Percentiles rank a stretch among this genome's conserved stretches.
Conservation (phyloP, 306 rosid species). For the Citrullus colocynthis region DNA sequence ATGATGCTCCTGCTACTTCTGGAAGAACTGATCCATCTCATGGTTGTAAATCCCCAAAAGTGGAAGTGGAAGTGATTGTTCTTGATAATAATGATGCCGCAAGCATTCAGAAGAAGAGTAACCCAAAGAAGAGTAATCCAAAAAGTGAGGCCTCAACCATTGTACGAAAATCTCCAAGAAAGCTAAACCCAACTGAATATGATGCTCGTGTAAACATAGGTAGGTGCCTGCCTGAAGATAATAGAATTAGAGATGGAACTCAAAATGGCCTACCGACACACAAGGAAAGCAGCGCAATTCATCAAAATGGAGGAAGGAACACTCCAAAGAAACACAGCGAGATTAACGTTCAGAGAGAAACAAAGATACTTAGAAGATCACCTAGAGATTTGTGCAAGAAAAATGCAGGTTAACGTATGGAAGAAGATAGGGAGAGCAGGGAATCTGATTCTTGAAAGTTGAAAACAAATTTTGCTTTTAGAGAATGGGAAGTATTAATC, state of each 20-base stretch:
- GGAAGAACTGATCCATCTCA: slow-evolving; percentile 10
- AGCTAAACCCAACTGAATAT: neutral
- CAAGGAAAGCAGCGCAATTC: slow-evolving; percentile 15
- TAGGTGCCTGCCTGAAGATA: slow-evolving; percentile 10
- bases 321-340: slow-evolving; percentile 34
- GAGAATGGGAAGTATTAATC: neutral
- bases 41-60: slow-evolving; percentile 13
- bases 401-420: slow-evolving; percentile 15
- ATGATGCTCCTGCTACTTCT: neutral
- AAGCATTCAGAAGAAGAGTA: slow-evolving; percentile 8
- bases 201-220: slow-evolving; percentile 5
- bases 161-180: slow-evolving; percentile 33
- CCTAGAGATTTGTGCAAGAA: slow-evolving; percentile 47
- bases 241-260: slow-evolving; percentile 11
- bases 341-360: slow-evolving; percentile 14
- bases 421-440: slow-evolving; percentile 9
- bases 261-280: slow-evolving; percentile 8
- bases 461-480: neutral
- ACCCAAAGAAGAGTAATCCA: slow-evolving; percentile 7
- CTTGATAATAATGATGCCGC: slow-evolving; percentile 13
- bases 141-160: slow-evolving; percentile 15
- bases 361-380: slow-evolving; percentile 30
- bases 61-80: slow-evolving; percentile 18
- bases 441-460: slow-evolving; percentile 16
- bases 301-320: slow-evolving; percentile 17